Evolutionary conservation across 202 grass and related monocot genomes (phyloP).

Genomic region (Panicum hallii): DNA sequence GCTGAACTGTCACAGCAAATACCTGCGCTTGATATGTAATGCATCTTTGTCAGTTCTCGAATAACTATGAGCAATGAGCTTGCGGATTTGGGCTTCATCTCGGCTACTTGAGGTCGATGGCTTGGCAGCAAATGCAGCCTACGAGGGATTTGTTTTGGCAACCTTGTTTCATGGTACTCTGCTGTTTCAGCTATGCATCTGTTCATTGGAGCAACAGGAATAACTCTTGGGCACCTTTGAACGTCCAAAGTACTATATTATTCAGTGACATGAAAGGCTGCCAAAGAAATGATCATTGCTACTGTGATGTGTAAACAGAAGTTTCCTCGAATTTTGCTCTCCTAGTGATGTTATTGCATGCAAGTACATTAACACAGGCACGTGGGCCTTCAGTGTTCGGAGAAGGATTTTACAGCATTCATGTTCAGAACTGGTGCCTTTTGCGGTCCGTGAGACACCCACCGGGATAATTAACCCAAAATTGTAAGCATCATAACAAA

Average conservation of each 20-base stretch:
- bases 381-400: neutral
- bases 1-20: neutral
- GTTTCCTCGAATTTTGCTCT: neutral
- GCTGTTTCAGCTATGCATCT: neutral
- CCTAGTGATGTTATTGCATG: neutral
- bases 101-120: neutral
- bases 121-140: neutral
- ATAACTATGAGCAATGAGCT: neutral
- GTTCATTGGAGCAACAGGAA: neutral
- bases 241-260: neutral
- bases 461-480: constrained; percentile 26
- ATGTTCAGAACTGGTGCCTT: neutral
- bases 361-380: neutral
- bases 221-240: neutral
- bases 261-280: neutral
- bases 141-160: neutral
- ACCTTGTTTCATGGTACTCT: neutral
- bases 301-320: neutral
- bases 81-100: neutral
- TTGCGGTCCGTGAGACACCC: neutral
- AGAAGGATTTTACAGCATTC: neutral
- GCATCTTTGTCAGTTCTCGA: neutral
- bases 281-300: neutral
- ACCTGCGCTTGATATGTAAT: neutral
- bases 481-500: neutral